A percentile compares a stretch with the other conserved stretches of the same genome.
These are phyloP conservation scores for Schizochytrium sp. DNA, from an alignment of 108 stramenopile genomes.

Conservation along the genomic window DNA sequence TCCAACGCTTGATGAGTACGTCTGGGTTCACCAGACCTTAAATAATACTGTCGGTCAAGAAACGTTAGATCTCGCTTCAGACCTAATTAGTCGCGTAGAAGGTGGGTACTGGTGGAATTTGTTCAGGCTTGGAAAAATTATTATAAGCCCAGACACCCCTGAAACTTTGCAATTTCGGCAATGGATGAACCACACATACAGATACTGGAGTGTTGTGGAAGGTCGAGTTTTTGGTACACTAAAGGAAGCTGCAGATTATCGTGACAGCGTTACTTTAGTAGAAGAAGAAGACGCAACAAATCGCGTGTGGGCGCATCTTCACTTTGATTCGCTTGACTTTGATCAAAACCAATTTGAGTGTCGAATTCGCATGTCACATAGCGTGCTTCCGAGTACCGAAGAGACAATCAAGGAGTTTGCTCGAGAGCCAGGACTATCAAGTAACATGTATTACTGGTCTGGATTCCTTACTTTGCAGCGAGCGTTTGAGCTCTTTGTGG, in stretches of 20 bases:
- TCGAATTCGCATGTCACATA: slow-evolving; percentile 48
- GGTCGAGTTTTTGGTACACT: background rate
- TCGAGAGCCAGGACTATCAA: background rate
- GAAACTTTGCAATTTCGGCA: background rate
- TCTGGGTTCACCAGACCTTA: slow-evolving; percentile 24
- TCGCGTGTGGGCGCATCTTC: slow-evolving; percentile 41
- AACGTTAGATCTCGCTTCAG: background rate
- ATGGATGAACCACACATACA: slow-evolving; percentile 36
- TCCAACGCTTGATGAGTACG: slow-evolving; percentile 46
- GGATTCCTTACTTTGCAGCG: slow-evolving; percentile 38
- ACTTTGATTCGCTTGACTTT: slow-evolving; percentile 47
- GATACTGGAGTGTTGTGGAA: slow-evolving; percentile 7
- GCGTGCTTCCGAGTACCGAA: background rate
- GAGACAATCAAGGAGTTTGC: slow-evolving; percentile 19
- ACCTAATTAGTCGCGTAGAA: slow-evolving; percentile 8
- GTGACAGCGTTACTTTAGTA: background rate
- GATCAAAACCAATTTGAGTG: background rate
- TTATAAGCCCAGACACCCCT: background rate
- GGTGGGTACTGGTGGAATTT: slow-evolving; percentile 50
- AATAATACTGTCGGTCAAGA: background rate
- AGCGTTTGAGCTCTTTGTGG: slow-evolving; percentile 23
- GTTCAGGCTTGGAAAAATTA: background rate
- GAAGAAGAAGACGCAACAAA: background rate
- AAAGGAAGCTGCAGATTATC: slow-evolving; percentile 4
- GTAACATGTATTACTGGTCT: slow-evolving; percentile 11